Evolutionary conservation across 2,329 filamentous ascomycete genomes (phyloP), one percentile per base, ranked within the genome.

Genomic region (Sporothrix brunneoviolacea): DNA sequence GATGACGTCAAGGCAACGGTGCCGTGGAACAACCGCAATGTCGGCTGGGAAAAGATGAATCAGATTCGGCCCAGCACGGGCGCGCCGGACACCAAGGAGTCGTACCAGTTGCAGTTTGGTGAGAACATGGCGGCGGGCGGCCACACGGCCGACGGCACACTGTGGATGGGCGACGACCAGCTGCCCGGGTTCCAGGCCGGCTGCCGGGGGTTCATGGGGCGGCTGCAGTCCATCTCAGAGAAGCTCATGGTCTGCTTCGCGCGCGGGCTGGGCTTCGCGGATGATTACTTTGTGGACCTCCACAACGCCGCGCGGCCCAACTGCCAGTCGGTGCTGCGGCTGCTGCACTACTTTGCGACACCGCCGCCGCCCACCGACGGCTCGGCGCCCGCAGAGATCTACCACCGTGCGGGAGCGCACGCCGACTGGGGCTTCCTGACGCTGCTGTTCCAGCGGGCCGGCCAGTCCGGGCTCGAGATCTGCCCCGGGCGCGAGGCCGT

Each of bases 371-470:
- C 51, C 4, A 61, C 73, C 30, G 69, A 63, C 58, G 67, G 37
- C 57, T 65, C 15, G 56, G 62, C 44, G 62, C 62, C 65, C 4
- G 60, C 65, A 15, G 64, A 66, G 7, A 65, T 70, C n/a, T 80
- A 75, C 58, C 75, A 79, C 60, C 72, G 82, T 22, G 80, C 80
- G 0, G 82, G 82, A 16, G 53, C 54, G 9, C 81, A 84, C 60
- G 76, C 77, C 0, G 82, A 84, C 60, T 84, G 79, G 77, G 79
- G 75, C 53, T 74, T 83, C 51, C 56, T 84, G 19, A 84, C 81
- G 0, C 65, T 85, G 35, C 68, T 85, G 4, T 84, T 84, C 62
- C 81, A 84, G 59, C 73, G 74, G 3, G 68, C 72, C 0, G 80
- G 79, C 0, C 77, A 84, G 61, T 74, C 70, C 22, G 81, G 81